Evolutionary conservation across 192 early-diverging fungal species (phyloP).

Genomic region (Geranomyces michiganensis): DNA sequence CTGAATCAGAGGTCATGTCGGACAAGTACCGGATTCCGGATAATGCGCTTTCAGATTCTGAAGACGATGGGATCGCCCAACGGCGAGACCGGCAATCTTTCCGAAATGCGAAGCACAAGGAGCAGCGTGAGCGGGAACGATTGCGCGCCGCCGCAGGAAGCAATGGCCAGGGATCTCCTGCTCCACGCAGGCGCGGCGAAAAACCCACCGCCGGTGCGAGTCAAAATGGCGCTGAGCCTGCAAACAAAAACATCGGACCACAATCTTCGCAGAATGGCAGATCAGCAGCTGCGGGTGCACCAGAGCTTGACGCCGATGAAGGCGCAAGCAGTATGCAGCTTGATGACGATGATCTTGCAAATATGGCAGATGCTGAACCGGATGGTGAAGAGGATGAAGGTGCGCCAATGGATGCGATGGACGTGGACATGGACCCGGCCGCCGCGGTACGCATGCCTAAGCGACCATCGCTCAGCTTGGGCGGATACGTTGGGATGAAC

Average conservation of each 20-base stretch:
- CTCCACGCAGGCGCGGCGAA: background rate
- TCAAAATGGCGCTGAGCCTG: background rate
- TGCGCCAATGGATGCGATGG: slow-evolving; percentile 15
- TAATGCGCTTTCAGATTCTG: slow-evolving; percentile 77
- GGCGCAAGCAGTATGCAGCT: background rate
- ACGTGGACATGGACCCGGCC: slow-evolving; percentile 21
- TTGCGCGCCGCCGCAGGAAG: background rate
- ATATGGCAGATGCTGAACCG: slow-evolving; percentile 29
- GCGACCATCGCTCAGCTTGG: slow-evolving; percentile 6
- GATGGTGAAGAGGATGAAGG: slow-evolving; percentile 15
- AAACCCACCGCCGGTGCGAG: background rate
- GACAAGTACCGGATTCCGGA: slow-evolving; percentile 78
- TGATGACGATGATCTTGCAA: slow-evolving; percentile 29
- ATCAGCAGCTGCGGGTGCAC: background rate
- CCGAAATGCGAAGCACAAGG: slow-evolving; percentile 30
- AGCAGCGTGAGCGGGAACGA: slow-evolving; percentile 16
- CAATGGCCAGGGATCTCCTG: background rate
- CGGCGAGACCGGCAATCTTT: slow-evolving; percentile 44
- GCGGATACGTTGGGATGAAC: background rate
- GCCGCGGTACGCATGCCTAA: background rate
- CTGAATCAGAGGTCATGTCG: slow-evolving; percentile 56
- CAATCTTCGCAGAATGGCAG: background rate
- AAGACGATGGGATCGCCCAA: slow-evolving; percentile 58
- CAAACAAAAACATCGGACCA: background rate
- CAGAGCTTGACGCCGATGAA: background rate